Conservation (phyloP, 2,329 filamentous ascomycete species). For the Xylaria sp. region DNA sequence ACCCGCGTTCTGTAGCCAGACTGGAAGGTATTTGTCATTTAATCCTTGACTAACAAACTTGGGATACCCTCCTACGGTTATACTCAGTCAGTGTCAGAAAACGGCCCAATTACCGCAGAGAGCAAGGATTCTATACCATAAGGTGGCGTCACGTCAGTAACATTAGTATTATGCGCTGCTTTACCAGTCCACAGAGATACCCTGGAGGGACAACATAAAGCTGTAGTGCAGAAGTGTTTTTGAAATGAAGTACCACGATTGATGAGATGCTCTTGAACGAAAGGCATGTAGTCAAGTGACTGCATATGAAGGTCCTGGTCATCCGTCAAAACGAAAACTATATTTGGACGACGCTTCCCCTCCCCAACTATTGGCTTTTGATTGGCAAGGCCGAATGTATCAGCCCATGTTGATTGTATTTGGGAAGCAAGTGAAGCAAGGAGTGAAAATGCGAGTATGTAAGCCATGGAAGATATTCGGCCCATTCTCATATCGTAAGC, state of each 20-base stretch:
- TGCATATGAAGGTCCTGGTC: constrained; percentile 72
- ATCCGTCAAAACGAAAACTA: constrained; percentile 74
- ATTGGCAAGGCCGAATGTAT: constrained; percentile 33
- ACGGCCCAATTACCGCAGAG: too few species aligned
- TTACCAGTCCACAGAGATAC: constrained; percentile 73
- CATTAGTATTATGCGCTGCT: constrained; percentile 76
- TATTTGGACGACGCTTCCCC: constrained; percentile 57
- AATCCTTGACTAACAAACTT: constrained; percentile 73
- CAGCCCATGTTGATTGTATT: constrained; percentile 22
- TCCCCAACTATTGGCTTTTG: constrained; percentile 35
- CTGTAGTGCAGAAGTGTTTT: constrained; percentile 73
- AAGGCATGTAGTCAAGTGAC: constrained; percentile 69
- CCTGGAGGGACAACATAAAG: constrained; percentile 74
- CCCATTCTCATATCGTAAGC: too few species aligned
- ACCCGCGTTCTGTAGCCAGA: constrained; percentile 75
- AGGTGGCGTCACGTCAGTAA: constrained; percentile 66
- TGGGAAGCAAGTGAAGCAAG: constrained; percentile 7
- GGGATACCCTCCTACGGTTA: constrained; percentile 63
- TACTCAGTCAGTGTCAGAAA: constrained; percentile 16
- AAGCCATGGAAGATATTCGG: background rate
- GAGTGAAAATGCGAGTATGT: constrained; percentile 3
- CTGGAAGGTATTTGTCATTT: constrained; percentile 73
- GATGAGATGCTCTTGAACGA: constrained; percentile 64
- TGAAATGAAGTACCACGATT: constrained; percentile 68
- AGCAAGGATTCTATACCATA: constrained; percentile 56